These are phyloP conservation scores for Aspergillus arachidicola DNA, from an alignment of 2,329 filamentous ascomycete genomes.

Conservation along the genomic window DNA sequence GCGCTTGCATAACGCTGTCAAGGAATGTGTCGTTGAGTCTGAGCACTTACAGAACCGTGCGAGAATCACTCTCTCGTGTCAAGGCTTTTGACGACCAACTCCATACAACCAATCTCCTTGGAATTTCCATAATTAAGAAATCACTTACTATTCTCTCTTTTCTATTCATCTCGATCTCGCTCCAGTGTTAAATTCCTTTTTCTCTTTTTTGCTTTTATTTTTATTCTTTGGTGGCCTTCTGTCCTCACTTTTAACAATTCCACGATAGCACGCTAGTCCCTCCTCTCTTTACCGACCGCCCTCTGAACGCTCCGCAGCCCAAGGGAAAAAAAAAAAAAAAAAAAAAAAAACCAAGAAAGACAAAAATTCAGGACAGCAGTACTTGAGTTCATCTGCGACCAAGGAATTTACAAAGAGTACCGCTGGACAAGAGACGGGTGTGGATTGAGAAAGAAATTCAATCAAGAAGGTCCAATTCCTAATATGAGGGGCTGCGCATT, in stretches of 20 bases:
- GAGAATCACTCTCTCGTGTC: slow-evolving; percentile 17
- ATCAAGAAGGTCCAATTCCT: slow-evolving; percentile 11
- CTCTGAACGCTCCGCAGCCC: slow-evolving; percentile 4
- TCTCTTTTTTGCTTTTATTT: background rate
- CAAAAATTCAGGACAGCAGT: background rate
- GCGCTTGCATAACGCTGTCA: slow-evolving; percentile 31
- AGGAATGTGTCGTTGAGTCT: slow-evolving; percentile 28
- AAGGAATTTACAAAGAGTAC: background rate
- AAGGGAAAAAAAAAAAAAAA: slow-evolving; percentile 4
- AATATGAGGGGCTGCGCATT: slow-evolving; percentile 26
- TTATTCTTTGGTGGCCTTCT: slow-evolving; percentile 11
- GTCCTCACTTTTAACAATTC: slow-evolving; percentile 2
- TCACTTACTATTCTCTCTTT: background rate
- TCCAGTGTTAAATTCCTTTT: background rate
- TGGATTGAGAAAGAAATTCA: slow-evolving; percentile 9
- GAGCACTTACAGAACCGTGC: slow-evolving; percentile 25
- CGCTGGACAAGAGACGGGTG: slow-evolving; percentile 2
- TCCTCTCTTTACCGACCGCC: slow-evolving; percentile 20
- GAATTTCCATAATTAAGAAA: slow-evolving; percentile 1
- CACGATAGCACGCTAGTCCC: slow-evolving; percentile 8
- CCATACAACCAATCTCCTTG: slow-evolving; percentile 11
- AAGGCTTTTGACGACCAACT: slow-evolving; percentile 9
- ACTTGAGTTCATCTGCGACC: slow-evolving; percentile 7
- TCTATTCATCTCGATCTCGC: background rate
- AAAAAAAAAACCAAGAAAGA: slow-evolving; percentile 3